These are phyloP conservation scores for Thielaviopsis punctulata DNA, from an alignment of 2,329 filamentous ascomycete genomes.

Conservation along the genomic window DNA sequence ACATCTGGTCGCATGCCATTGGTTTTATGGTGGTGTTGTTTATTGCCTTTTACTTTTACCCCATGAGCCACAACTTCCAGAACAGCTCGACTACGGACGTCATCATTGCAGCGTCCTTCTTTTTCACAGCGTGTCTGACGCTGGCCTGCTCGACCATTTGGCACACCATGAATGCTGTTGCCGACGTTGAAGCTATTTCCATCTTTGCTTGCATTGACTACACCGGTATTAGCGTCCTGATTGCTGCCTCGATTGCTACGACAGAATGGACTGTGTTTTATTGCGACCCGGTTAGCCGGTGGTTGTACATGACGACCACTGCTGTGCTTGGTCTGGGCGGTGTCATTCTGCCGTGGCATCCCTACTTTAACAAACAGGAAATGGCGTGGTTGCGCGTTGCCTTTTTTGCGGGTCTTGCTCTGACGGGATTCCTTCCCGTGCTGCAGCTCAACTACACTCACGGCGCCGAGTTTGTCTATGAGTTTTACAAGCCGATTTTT, in stretches of 20 bases:
- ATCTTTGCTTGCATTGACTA: constrained; percentile 97
- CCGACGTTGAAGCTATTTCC: constrained; percentile 75
- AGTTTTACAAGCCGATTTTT: constrained; percentile 74
- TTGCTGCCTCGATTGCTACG: constrained; percentile 92
- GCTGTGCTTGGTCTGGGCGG: constrained; percentile 68
- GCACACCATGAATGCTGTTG: constrained; percentile 98
- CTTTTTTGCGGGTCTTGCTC: constrained; percentile 76
- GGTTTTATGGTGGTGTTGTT: constrained; percentile 77
- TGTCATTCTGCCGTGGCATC: constrained; percentile 89
- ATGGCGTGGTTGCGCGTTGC: constrained; percentile 86
- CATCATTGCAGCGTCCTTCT: constrained; percentile 83
- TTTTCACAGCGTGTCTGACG: constrained; percentile 89
- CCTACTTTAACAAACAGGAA: constrained; percentile 78
- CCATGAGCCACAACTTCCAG: constrained; percentile 68
- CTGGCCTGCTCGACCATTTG: constrained; percentile 89
- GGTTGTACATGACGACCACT: constrained; percentile 70
- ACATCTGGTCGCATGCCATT: constrained; percentile 92
- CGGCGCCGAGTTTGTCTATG: constrained; percentile 61
- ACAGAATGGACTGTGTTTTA: constrained; percentile 98
- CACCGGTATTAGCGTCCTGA: constrained; percentile 86
- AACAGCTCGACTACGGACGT: constrained; percentile 77
- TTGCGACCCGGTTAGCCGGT: constrained; percentile 78
- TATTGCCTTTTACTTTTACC: constrained; percentile 92
- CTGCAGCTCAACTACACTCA: constrained; percentile 66
- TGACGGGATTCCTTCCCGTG: constrained; percentile 79